phyloP scores from a whole-genome alignment of 2,329 filamentous ascomycete genomes.

The Sporothrix protearum region DNA sequence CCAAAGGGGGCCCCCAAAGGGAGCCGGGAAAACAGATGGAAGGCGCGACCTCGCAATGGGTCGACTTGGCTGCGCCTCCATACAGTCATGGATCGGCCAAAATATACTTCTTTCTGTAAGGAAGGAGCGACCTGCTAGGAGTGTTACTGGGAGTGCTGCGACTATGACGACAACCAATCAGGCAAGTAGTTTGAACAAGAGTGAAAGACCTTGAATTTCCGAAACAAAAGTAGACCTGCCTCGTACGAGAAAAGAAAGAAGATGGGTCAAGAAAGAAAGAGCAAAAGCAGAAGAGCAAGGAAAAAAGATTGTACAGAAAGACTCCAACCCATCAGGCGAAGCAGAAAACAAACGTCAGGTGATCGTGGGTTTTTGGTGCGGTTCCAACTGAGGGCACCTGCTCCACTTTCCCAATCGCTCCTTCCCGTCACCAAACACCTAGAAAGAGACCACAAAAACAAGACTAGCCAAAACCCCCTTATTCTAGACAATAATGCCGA shows the following conservation, averaged over 20 bases:
- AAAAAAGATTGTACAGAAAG: not conserved
- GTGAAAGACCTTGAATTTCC: not conserved
- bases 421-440: not conserved
- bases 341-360: not conserved
- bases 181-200: not conserved
- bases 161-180: not conserved
- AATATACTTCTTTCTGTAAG: not conserved
- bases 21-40: not conserved
- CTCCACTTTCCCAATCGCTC: not conserved
- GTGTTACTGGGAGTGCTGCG: not conserved
- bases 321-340: not conserved
- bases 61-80: not conserved
- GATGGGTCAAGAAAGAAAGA: not conserved
- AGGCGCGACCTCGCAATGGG: not conserved
- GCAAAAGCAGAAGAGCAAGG: not conserved
- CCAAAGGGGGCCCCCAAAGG: not conserved
- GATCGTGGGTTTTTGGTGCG: not conserved
- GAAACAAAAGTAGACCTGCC: not conserved
- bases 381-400: not conserved
- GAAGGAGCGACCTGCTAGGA: not conserved
- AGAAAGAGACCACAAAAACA: not conserved
- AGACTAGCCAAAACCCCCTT: not conserved
- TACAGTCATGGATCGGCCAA: not conserved
- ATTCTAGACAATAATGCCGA: constrained; percentile 14
- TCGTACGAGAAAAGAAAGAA: not conserved